Conservation (phyloP, 768 basidiomycete species). For the Termitomyces eurrhizus region DNA sequence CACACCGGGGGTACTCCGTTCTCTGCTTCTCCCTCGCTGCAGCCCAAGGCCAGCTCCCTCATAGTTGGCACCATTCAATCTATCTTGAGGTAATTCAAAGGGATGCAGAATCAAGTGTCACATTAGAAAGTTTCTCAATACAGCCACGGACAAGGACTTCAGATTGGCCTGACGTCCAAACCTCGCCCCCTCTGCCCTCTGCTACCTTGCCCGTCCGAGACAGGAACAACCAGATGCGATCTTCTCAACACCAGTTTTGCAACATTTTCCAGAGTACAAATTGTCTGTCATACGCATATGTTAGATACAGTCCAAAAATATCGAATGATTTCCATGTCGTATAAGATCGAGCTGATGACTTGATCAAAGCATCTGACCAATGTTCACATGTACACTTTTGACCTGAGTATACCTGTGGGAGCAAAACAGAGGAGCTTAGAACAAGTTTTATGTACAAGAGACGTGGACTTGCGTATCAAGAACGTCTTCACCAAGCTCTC, state of each 20-base stretch:
- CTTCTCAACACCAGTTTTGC: not conserved
- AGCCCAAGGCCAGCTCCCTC: no score
- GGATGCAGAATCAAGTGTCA: no score
- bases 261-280: not conserved
- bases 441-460: not conserved
- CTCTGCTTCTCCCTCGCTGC: no score
- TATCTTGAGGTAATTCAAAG: no score
- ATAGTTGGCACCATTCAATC: no score
- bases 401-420: constrained; percentile 17
- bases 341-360: not conserved
- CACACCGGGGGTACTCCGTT: no score
- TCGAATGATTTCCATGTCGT: not conserved
- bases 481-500: constrained; percentile 24
- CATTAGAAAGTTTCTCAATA: not conserved
- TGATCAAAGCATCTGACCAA: constrained; percentile 14
- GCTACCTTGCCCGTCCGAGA: not conserved
- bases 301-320: not conserved
- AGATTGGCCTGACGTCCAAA: no score
- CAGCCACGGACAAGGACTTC: no score
- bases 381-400: constrained; percentile 19
- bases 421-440: not conserved
- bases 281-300: not conserved
- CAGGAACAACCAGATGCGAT: not conserved
- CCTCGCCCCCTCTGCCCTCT: no score
- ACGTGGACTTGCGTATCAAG: constrained; percentile 18